Percentiles rank a stretch among this genome's conserved stretches.
Evolutionary conservation across 73 alveolate species (phyloP).

Genomic region (Stentor coeruleus): DNA sequence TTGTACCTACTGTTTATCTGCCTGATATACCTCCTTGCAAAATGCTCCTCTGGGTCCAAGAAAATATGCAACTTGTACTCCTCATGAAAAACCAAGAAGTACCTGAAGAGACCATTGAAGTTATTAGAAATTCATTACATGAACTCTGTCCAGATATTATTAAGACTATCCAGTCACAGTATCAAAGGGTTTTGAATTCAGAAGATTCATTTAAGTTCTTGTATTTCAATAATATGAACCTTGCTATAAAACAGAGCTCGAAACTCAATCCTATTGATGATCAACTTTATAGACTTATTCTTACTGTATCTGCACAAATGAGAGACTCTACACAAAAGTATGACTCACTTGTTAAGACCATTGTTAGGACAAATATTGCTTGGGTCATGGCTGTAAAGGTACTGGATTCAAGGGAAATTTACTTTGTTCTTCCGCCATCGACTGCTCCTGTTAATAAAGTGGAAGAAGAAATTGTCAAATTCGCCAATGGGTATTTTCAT

Average conservation of each 20-base stretch:
- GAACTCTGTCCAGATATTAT: neutral
- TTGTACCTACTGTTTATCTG: neutral
- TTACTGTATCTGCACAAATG: slow-evolving; percentile 16
- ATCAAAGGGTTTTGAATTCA: neutral
- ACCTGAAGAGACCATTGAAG: neutral
- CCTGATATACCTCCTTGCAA: neutral
- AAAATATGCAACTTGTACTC: neutral
- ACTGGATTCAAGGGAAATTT: slow-evolving; percentile 18
- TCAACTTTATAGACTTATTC: neutral
- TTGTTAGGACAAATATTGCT: slow-evolving; percentile 4
- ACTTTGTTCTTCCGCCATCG: slow-evolving; percentile 7
- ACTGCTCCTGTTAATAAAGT: slow-evolving; percentile 12
- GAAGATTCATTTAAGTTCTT: slow-evolving; percentile 3
- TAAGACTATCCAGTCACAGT: neutral
- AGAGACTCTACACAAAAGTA: neutral
- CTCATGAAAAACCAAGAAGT: neutral
- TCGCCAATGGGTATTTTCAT: neutral
- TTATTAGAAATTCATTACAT: neutral
- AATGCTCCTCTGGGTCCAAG: neutral
- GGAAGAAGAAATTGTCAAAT: slow-evolving; percentile 18
- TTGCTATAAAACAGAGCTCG: slow-evolving; percentile 19
- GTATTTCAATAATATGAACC: slow-evolving; percentile 23
- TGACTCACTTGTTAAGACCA: neutral
- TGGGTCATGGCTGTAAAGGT: slow-evolving; percentile 16
- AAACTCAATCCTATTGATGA: slow-evolving; percentile 16